Conservation (phyloP, 2,329 filamentous ascomycete genomes). For the Ophiostoma ulmi region DNA sequence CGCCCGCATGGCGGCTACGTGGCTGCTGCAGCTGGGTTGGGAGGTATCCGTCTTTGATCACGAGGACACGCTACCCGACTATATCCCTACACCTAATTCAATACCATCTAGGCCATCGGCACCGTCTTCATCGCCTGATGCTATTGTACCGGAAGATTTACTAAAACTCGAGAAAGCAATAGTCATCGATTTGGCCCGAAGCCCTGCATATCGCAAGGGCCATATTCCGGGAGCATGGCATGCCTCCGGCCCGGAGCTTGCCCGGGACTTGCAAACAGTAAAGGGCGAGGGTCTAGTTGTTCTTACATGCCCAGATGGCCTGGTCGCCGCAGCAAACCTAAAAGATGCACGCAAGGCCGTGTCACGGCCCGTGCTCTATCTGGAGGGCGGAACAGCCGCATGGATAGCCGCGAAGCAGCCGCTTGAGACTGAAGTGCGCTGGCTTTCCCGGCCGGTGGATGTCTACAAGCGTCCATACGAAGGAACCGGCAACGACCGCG, state of each 20-base stretch:
- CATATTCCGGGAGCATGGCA: constrained; percentile 21
- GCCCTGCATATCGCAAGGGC: constrained; percentile 19
- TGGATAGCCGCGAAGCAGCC: not conserved
- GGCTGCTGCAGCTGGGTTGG: constrained; percentile 21
- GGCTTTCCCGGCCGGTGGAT: constrained; percentile 15
- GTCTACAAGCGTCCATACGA: constrained; percentile 23
- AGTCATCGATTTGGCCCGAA: constrained; percentile 20
- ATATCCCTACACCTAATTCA: not conserved
- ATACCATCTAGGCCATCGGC: not conserved
- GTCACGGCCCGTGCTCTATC: not conserved
- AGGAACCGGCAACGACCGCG: constrained; percentile 21
- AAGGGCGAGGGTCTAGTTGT: constrained; percentile 11
- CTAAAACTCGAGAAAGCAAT: not conserved
- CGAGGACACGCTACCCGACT: not conserved
- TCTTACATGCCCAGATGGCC: constrained; percentile 18
- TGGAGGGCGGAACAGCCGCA: not conserved
- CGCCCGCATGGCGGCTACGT: constrained; percentile 17
- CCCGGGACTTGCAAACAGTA: constrained; percentile 11
- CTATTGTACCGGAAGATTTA: not conserved
- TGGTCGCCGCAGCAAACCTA: constrained; percentile 5
- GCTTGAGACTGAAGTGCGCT: constrained; percentile 7
- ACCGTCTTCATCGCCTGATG: not conserved
- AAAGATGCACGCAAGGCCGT: constrained; percentile 14
- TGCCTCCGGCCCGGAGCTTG: constrained; percentile 15
- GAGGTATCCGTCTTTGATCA: constrained; percentile 20